These are phyloP conservation scores for Penstemon barbatus DNA, from an alignment of 257 asterid species.

Conservation along the genomic window DNA sequence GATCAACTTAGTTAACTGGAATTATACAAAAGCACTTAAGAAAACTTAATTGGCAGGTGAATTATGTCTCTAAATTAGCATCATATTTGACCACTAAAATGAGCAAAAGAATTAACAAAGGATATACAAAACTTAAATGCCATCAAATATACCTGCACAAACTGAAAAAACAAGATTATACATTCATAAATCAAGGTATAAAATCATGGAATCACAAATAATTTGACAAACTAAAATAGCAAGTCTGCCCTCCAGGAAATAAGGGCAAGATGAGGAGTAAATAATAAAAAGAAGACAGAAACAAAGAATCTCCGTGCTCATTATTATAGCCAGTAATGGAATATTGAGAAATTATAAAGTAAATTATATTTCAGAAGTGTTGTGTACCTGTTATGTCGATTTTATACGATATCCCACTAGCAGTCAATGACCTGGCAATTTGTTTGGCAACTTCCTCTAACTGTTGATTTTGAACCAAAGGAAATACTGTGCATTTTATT, in stretches of 20 bases:
- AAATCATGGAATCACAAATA: not conserved
- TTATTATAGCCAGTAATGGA: not conserved
- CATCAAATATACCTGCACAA: not conserved
- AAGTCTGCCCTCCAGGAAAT: not conserved
- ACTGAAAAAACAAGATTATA: not conserved
- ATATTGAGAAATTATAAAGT: not conserved
- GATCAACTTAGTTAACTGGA: too few relatives aligned
- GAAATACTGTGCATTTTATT: constrained; percentile 88
- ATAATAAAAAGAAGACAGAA: not conserved
- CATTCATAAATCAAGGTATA: not conserved
- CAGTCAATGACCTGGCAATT: constrained; percentile 62
- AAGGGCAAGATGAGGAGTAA: not conserved
- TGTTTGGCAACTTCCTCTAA: constrained; percentile 66
- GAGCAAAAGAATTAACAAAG: not conserved
- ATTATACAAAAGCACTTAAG: too few relatives aligned
- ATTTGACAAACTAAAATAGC: not conserved
- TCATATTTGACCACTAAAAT: too few relatives aligned
- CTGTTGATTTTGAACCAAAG: constrained; percentile 79
- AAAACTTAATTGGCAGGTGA: too few relatives aligned
- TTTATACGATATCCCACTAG: constrained; percentile 70
- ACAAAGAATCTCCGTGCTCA: not conserved
- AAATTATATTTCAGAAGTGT: constrained; percentile 6
- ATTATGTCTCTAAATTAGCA: too few relatives aligned
- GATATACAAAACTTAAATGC: too few relatives aligned
- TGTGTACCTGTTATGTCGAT: constrained; percentile 75